Base-by-base conservation (phyloP, 441 rosid species). In the Mallotus japonicus region DNA sequence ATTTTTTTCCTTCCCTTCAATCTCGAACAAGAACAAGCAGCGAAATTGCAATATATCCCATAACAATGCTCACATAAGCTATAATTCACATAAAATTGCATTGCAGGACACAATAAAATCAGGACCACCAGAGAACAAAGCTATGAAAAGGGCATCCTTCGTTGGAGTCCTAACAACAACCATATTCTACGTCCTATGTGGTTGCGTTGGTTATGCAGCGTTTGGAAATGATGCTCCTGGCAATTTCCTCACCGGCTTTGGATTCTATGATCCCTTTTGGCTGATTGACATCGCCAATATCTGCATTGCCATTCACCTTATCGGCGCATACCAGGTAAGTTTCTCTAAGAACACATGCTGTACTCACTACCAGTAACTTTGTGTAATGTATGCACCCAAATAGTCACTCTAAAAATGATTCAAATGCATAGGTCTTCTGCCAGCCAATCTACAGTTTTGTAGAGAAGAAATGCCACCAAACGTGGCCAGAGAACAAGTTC, bases 251-350 rank as follows among this genome's bases (percentile, higher is more conserved):
- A 91, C 97, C 0, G 97, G 94, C 4, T 93, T 91, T 24, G 96
- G 98, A 37, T 93, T 92, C 80, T 90, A 85, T 53, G 96, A 93
- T 40, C 98, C 98, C 8, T 91, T 84, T 56, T 89, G 95, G 98
- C 77, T 93, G 15, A 78, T 93, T 2, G 98, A 93, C 80, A 46
- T 93, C 0, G 98, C 96, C 42, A 93, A 92, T 71, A 76, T 84
- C 44, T 92, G 92, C 87, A 91, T 93, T 1, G 96, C 87, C 0
- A 10, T 90, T 74, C 98, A 93, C 78, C 92, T 93, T n/a, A 61
- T 92, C 1, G 90, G 97, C 5, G 97, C 97, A 34, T 93, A 93
- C 83, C 98, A 91, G 84, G 98, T 92, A 75, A 53, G 17, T 9
- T 62, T 56, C 3, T 42, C 11, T n/a, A 60, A 46, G 8, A 19